A percentile compares a stretch with the other conserved stretches of the same genome.
phyloP scores from a whole-genome alignment of 106 monocot genomes.

The Dendrobium officinale region DNA sequence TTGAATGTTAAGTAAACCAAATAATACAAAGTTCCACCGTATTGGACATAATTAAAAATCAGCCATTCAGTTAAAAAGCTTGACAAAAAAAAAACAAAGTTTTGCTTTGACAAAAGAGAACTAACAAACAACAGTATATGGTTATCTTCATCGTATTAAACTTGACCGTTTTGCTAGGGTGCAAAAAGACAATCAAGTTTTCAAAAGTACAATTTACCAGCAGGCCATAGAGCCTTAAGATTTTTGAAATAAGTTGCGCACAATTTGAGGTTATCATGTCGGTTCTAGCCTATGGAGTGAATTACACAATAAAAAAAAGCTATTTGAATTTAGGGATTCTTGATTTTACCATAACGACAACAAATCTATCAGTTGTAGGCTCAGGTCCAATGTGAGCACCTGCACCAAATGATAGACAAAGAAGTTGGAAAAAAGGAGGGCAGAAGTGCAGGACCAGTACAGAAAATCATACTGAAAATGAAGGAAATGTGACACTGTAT shows the following conservation, averaged over 20 bases:
- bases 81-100: not conserved
- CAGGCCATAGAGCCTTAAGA: not conserved
- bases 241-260: not conserved
- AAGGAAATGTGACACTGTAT: not conserved
- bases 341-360: constrained; percentile 20
- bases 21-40: not conserved
- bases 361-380: constrained; percentile 21
- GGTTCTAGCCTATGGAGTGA: not conserved
- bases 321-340: not conserved
- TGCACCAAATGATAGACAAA: not conserved
- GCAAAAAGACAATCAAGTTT: not conserved
- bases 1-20: not conserved
- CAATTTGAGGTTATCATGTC: not conserved
- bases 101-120: not conserved
- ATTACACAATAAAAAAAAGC: not conserved
- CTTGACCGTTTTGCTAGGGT: not conserved
- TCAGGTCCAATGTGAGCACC: constrained; percentile 23
- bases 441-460: not conserved
- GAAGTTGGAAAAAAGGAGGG: not conserved
- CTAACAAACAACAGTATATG: not conserved
- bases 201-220: not conserved
- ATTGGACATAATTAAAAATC: not conserved
- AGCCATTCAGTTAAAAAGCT: not conserved
- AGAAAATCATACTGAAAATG: not conserved
- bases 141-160: not conserved